Base-by-base conservation (phyloP, 139 green algal species). In the Chlorella sp. region DNA sequence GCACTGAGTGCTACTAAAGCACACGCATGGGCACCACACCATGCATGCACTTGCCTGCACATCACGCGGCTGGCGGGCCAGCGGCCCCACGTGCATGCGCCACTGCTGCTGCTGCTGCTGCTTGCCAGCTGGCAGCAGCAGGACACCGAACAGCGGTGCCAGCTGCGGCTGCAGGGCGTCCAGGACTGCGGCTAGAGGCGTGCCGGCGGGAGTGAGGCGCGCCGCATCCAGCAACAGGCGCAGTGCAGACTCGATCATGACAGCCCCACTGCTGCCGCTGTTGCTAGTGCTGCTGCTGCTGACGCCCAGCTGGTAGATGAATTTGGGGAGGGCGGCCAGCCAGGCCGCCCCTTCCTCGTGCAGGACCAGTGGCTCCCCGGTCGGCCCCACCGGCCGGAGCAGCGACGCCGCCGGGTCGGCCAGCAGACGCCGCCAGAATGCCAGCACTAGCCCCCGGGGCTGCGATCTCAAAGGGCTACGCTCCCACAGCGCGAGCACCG, bases 291-390 rank as follows among this genome's bases (percentile, higher is more conserved):
- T n/a, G n/a, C n/a, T n/a, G 40, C 53, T 51, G 31, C 27, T 38
- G 68, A 17, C 9, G 21, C 77, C 82, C 2, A 87, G 66, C 48
- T 82, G 73, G 65, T 77, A 87, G 2, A 87, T 70, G 36, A 82
- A 75, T 31, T 45, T 70, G 5, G 82, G 82, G 60, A 87, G 43
- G 5, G 62, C 80, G 27, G 73, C 50, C 64, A 84, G 65, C 71
- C 67, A 86, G 53, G 63, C 27, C 19, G 76, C 36, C 2, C 31
- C 79, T 27, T 87, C 75, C 29, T 12, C 46, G 27, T 59, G 55
- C 36, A 53, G 73, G 53, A 77, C 33, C 55, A 84, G 65, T 27
- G 67, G 53, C 29, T 35, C 70, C 66, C 55, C 77, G 25, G 40
- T 56, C 23, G 81, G 43, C 38, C 41, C 51, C 43, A 40, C 29